A percentile compares a stretch with the other conserved stretches of the same genome.
phyloP scores from a whole-genome alignment of 2,329 filamentous ascomycete species.

The Pseudogymnoascus destructans region DNA sequence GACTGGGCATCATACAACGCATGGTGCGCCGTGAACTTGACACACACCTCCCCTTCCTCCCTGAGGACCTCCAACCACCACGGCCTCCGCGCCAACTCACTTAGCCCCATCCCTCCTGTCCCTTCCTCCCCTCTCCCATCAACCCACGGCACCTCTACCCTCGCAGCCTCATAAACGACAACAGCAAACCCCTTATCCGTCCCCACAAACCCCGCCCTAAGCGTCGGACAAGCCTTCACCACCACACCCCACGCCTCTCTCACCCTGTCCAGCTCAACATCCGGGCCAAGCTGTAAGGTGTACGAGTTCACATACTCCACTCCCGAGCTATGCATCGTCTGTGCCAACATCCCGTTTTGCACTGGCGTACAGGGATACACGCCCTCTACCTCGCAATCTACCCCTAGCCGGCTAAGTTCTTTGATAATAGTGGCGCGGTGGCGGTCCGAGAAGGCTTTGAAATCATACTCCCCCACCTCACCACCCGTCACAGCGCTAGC shows the following conservation, averaged over 20 bases:
- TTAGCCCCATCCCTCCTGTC: background rate
- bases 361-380: slow-evolving; percentile 67
- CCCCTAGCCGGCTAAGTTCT: slow-evolving; percentile 15
- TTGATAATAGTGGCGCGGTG: slow-evolving; percentile 5
- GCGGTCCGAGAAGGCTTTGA: slow-evolving; percentile 34
- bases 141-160: slow-evolving; percentile 30
- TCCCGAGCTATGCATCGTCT: slow-evolving; percentile 56
- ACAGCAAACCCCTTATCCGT: slow-evolving; percentile 59
- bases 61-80: slow-evolving; percentile 19
- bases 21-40: slow-evolving; percentile 43
- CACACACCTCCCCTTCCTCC: slow-evolving; percentile 9
- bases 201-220: slow-evolving; percentile 61
- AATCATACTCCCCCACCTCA: slow-evolving; percentile 29
- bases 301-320: slow-evolving; percentile 65
- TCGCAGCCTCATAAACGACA: slow-evolving; percentile 42
- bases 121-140: slow-evolving; percentile 14
- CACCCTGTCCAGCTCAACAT: slow-evolving; percentile 32
- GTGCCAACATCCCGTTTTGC: slow-evolving; percentile 67
- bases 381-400: slow-evolving; percentile 34
- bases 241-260: slow-evolving; percentile 46
- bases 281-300: slow-evolving; percentile 35
- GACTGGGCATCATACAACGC: slow-evolving; percentile 77
- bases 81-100: slow-evolving; percentile 12
- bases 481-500: too few species aligned
- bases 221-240: slow-evolving; percentile 48